A percentile compares a stretch with the other conserved stretches of the same genome.
phyloP scores from a whole-genome alignment of 139 green algal genomes.

The Tetradesmus lagerheimii region DNA sequence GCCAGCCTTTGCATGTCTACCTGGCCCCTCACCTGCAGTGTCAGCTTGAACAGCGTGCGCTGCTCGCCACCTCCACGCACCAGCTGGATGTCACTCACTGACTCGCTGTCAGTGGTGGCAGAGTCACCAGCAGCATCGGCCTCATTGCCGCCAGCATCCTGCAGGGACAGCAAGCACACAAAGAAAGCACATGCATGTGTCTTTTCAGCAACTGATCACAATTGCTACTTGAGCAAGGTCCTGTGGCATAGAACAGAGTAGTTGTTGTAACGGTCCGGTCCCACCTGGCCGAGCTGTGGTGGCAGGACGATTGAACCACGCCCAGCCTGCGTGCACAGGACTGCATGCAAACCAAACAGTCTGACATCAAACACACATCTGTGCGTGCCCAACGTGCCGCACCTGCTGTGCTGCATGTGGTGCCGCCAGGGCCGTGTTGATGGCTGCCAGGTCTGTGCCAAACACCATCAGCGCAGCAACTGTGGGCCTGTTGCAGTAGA shows the following conservation, averaged over 20 bases:
- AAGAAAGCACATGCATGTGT: background rate
- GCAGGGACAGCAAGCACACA: background rate
- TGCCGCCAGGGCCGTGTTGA: conserved; percentile 32
- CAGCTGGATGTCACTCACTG: conserved; percentile 47
- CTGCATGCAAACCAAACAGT: too few relatives aligned
- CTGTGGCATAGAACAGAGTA: too few relatives aligned
- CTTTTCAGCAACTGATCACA: background rate
- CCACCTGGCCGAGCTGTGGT: too few relatives aligned
- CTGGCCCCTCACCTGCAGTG: conserved; percentile 26
- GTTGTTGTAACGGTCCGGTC: too few relatives aligned
- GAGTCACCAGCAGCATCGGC: background rate
- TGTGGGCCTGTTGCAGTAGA: conserved; percentile 91
- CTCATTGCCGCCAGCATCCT: background rate
- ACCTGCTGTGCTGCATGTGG: background rate
- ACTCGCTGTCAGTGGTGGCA: conserved; percentile 43
- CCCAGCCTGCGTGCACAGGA: background rate
- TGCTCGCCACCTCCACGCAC: conserved; percentile 34
- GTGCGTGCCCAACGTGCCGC: background rate
- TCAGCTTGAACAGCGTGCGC: conserved; percentile 51
- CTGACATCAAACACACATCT: too few relatives aligned
- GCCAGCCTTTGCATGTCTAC: too few relatives aligned
- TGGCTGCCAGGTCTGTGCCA: conserved; percentile 76
- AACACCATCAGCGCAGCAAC: conserved; percentile 91
- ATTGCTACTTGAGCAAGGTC: background rate
- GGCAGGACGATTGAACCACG: background rate